phyloP scores from a whole-genome alignment of 2,329 filamentous ascomycete genomes.

The Huntiella abstrusa region DNA sequence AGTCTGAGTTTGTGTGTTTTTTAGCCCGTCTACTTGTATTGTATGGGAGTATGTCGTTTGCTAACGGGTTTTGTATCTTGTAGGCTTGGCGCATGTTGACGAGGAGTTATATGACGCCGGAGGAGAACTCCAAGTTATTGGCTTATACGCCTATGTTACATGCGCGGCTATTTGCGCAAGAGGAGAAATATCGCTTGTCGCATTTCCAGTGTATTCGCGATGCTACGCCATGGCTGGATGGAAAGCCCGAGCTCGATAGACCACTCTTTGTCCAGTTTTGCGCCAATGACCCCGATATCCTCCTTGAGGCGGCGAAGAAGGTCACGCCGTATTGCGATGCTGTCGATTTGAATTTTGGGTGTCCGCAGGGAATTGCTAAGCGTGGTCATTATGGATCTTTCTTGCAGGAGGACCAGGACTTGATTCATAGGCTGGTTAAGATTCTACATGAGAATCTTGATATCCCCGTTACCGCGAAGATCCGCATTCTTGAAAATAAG shows the following conservation, averaged over 20 bases:
- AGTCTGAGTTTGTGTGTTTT: slow-evolving; percentile 74
- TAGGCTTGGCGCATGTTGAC: slow-evolving; percentile 93
- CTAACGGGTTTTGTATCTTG: slow-evolving; percentile 5
- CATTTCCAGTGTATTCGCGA: slow-evolving; percentile 49
- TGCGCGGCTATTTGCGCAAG: slow-evolving; percentile 68
- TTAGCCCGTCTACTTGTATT: not conserved
- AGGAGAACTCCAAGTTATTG: slow-evolving; percentile 46
- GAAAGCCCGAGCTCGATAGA: slow-evolving; percentile 65
- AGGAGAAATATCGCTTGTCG: slow-evolving; percentile 52
- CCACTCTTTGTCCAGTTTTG: slow-evolving; percentile 96
- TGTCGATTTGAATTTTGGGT: slow-evolving; percentile 86
- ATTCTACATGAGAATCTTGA: slow-evolving; percentile 60
- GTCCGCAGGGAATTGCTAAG: slow-evolving; percentile 84
- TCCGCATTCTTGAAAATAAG: slow-evolving; percentile 68
- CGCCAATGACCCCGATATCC: slow-evolving; percentile 64
- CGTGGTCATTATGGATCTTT: slow-evolving; percentile 88
- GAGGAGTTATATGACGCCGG: slow-evolving; percentile 67
- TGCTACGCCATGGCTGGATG: slow-evolving; percentile 48
- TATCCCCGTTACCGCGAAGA: slow-evolving; percentile 86
- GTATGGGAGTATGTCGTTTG: not conserved
- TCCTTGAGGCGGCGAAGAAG: slow-evolving; percentile 58
- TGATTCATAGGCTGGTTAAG: slow-evolving; percentile 68
- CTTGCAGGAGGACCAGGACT: slow-evolving; percentile 74
- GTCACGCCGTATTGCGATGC: slow-evolving; percentile 84
- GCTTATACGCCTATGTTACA: slow-evolving; percentile 96